Conservation (phyloP, 2,329 filamentous ascomycete species). For the Fusarium decemcellulare region DNA sequence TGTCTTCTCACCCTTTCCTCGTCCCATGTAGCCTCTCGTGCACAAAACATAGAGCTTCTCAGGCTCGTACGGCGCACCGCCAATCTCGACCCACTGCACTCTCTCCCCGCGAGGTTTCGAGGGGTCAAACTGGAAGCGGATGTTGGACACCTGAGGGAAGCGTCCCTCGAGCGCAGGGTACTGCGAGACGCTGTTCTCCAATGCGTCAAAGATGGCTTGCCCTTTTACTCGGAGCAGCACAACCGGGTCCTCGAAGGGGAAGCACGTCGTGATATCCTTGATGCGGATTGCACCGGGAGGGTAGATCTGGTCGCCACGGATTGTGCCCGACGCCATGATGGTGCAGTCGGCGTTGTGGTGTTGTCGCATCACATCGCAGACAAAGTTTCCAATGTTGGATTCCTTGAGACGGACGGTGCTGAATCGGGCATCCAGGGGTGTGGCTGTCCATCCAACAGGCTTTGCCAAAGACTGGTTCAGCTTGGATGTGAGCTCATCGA, state of each 20-base stretch:
- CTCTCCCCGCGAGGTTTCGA: slow-evolving; percentile 71
- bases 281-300: slow-evolving; percentile 82
- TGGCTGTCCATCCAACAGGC: slow-evolving; percentile 85
- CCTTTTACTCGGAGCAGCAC: slow-evolving; percentile 82
- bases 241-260: slow-evolving; percentile 92
- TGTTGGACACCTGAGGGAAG: slow-evolving; percentile 90
- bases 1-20: slow-evolving; percentile 74
- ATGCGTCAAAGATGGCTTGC: slow-evolving; percentile 79
- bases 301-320: slow-evolving; percentile 91
- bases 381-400: slow-evolving; percentile 91
- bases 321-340: slow-evolving; percentile 88
- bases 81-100: slow-evolving; percentile 74
- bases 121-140: slow-evolving; percentile 81
- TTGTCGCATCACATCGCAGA: slow-evolving; percentile 90
- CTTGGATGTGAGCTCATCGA: slow-evolving; percentile 78
- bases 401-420: slow-evolving; percentile 83
- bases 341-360: slow-evolving; percentile 87
- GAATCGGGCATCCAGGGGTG: slow-evolving; percentile 88
- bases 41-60: slow-evolving; percentile 78
- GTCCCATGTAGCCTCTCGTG: slow-evolving; percentile 90
- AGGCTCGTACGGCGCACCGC: slow-evolving; percentile 71
- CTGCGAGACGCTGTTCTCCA: slow-evolving; percentile 86
- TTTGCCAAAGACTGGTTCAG: slow-evolving; percentile 85
- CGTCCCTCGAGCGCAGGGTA: slow-evolving; percentile 88
- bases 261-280: slow-evolving; percentile 89